Percentiles rank a stretch among this genome's conserved stretches.
phyloP scores from a whole-genome alignment of 176 grass and related monocot species.

The Paspalum vaginatum region DNA sequence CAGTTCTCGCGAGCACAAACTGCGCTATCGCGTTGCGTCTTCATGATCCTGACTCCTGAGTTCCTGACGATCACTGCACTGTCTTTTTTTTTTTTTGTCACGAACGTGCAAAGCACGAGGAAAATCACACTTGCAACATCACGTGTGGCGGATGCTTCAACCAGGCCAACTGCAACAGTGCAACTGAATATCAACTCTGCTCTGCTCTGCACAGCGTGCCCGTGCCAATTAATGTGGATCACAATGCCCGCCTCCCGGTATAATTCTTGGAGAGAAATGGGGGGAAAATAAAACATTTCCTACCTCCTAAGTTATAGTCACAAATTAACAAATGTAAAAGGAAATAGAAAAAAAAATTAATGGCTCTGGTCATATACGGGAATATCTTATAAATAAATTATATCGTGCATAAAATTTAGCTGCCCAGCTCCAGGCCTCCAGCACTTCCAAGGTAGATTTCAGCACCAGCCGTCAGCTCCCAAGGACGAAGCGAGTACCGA shows the following conservation, averaged over 20 bases:
- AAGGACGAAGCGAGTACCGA: background rate
- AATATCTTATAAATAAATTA: background rate
- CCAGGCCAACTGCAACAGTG: too few relatives aligned
- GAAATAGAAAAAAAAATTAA: background rate
- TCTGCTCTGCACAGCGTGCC: too few relatives aligned
- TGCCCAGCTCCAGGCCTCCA: background rate
- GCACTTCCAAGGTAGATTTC: background rate
- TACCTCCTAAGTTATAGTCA: constrained; percentile 7
- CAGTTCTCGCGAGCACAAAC: too few relatives aligned
- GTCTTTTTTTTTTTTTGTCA: too few relatives aligned
- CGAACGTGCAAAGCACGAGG: too few relatives aligned
- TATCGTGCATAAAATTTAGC: background rate
- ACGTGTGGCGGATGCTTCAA: too few relatives aligned
- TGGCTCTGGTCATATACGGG: background rate
- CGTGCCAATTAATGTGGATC: background rate
- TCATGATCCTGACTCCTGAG: too few relatives aligned
- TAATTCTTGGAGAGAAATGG: background rate
- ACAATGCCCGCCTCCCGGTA: background rate
- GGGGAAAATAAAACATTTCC: background rate
- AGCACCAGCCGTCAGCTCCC: constrained; percentile 4
- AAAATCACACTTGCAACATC: too few relatives aligned
- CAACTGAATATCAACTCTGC: too few relatives aligned
- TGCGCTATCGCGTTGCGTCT: too few relatives aligned
- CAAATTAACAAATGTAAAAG: background rate
- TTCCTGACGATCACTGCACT: too few relatives aligned